A percentile compares a stretch with the other conserved stretches of the same genome.
Evolutionary conservation across 179 eudicot species (phyloP).

Genomic region (Silene noctiflora): DNA sequence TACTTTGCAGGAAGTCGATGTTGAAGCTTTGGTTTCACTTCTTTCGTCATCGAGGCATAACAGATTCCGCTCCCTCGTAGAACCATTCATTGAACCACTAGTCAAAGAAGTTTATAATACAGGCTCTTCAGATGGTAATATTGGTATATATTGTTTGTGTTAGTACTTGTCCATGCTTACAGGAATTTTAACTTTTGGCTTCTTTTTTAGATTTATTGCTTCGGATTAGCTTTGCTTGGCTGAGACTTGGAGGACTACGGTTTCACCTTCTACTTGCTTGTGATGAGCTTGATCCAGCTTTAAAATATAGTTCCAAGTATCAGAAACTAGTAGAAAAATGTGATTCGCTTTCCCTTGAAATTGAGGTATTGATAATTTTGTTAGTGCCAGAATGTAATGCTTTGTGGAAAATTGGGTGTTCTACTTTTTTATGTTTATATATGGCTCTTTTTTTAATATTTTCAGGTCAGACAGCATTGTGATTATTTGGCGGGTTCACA

Average conservation of each 20-base stretch:
- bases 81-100: conserved; percentile 57
- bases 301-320: conserved; percentile 62
- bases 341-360: conserved; percentile 69
- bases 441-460: conserved; percentile 16
- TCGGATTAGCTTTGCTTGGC: conserved; percentile 61
- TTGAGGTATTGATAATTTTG: conserved; percentile 43
- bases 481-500: conserved; percentile 54
- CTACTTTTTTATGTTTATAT: neutral
- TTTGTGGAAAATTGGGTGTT: neutral
- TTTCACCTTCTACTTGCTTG: conserved; percentile 67
- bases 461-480: conserved; percentile 74
- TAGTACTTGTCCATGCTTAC: neutral
- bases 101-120: conserved; percentile 47
- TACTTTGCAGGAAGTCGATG: conserved; percentile 35
- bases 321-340: conserved; percentile 57
- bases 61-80: conserved; percentile 46
- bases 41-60: conserved; percentile 63
- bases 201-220: conserved; percentile 35
- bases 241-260: conserved; percentile 71
- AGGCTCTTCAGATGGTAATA: conserved; percentile 43
- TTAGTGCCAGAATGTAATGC: neutral
- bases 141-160: conserved; percentile 7
- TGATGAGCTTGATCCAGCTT: conserved; percentile 82
- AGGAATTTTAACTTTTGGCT: conserved; percentile 20
- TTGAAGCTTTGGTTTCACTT: conserved; percentile 43